Evolutionary conservation across 2,329 filamentous ascomycete species (phyloP).

Genomic region (Fusarium verrucosum): DNA sequence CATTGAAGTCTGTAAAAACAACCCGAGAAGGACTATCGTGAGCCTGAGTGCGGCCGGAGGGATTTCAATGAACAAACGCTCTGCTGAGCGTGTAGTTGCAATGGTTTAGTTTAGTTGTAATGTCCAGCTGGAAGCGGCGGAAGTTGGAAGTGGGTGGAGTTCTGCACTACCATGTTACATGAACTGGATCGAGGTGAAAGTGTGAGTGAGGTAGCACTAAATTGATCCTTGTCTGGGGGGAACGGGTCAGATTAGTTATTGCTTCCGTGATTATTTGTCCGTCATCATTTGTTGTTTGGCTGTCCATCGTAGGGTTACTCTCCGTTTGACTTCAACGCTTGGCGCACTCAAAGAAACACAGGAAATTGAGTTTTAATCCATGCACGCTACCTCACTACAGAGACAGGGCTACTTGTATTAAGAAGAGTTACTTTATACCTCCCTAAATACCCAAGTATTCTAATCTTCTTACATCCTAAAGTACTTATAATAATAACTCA

Average conservation of each 20-base stretch:
- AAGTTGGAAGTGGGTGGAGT: constrained; percentile 35
- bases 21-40: constrained; percentile 14
- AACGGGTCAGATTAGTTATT: neutral
- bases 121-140: constrained; percentile 9
- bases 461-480: no score
- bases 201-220: neutral
- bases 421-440: no score
- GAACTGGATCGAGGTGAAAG: constrained; percentile 7
- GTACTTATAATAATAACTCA: no score
- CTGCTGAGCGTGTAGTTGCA: constrained; percentile 17
- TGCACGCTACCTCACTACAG: neutral
- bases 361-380: neutral
- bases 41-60: constrained; percentile 16
- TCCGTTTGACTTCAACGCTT: constrained; percentile 1
- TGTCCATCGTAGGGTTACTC: neutral
- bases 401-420: no score
- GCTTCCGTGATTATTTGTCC: neutral
- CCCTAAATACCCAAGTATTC: no score
- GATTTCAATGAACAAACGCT: constrained; percentile 14
- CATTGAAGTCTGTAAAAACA: constrained; percentile 20
- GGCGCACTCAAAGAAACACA: neutral
- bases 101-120: constrained; percentile 17
- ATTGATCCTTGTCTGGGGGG: neutral
- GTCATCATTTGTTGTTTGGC: neutral
- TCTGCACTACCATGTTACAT: constrained; percentile 17